Conservation (phyloP, 257 asterid species). For the Thymus quinquecostatus region DNA sequence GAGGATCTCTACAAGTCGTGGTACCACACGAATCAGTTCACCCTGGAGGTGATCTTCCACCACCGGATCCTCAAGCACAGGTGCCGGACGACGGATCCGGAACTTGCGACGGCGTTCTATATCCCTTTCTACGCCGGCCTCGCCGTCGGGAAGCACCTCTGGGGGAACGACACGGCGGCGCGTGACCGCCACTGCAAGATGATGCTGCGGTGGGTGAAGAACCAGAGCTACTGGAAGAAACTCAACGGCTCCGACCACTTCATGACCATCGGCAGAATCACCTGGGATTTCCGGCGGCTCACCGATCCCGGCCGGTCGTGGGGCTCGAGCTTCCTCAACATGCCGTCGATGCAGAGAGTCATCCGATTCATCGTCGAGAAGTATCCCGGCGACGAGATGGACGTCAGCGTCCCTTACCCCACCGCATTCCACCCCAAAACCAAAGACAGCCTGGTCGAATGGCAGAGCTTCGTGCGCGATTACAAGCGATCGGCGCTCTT, state of each 20-base stretch:
- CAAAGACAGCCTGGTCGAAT: conserved; percentile 34
- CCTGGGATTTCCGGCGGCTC: conserved; percentile 83
- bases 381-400: conserved; percentile 72
- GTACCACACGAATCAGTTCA: conserved; percentile 87
- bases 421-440: conserved; percentile 90
- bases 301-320: conserved; percentile 58
- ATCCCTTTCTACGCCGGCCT: conserved; percentile 92
- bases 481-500: conserved; percentile 49
- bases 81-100: conserved; percentile 73
- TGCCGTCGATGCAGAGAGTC: conserved; percentile 64
- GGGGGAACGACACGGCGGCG: conserved; percentile 52
- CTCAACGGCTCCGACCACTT: conserved; percentile 83
- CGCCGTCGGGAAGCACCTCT: conserved; percentile 63
- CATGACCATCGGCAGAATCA: conserved; percentile 65
- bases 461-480: conserved; percentile 62
- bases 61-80: conserved; percentile 62
- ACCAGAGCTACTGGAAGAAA: conserved; percentile 57
- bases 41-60: conserved; percentile 71
- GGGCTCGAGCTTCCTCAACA: conserved; percentile 80
- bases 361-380: conserved; percentile 67
- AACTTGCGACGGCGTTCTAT: conserved; percentile 83
- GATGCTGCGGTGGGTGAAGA: conserved; percentile 66
- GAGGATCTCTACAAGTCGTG: conserved; percentile 60
- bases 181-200: conserved; percentile 63
- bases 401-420: conserved; percentile 82